phyloP scores from a whole-genome alignment of 2,329 filamentous ascomycete genomes.

The Penicillium sp. region DNA sequence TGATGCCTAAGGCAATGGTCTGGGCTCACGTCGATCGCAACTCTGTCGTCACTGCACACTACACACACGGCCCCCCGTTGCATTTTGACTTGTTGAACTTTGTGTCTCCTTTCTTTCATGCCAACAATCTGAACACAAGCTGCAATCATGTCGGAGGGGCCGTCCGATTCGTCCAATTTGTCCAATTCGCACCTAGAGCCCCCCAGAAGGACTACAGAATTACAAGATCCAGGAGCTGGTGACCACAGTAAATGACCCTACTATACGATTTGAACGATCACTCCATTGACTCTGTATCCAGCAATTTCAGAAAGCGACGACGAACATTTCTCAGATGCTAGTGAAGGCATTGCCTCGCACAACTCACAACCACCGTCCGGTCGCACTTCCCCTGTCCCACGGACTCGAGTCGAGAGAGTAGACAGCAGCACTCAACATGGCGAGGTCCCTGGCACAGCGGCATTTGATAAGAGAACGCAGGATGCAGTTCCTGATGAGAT shows the following conservation, averaged over 20 bases:
- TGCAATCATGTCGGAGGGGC: constrained; percentile 38
- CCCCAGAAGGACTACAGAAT: constrained; percentile 53
- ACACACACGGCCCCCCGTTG: constrained; percentile 17
- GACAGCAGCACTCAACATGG: constrained; percentile 58
- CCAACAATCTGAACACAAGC: constrained; percentile 23
- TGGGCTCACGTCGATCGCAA: constrained; percentile 34
- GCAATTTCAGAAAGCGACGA: constrained; percentile 52
- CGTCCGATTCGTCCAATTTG: constrained; percentile 37
- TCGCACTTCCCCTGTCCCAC: constrained; percentile 54
- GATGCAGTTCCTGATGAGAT: constrained; percentile 64
- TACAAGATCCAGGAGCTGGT: constrained; percentile 55
- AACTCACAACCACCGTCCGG: constrained; percentile 39
- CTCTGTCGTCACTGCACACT: constrained; percentile 24
- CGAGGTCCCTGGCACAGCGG: constrained; percentile 59
- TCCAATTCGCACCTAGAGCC: constrained; percentile 49
- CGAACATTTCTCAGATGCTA: constrained; percentile 64
- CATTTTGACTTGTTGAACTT: constrained; percentile 15
- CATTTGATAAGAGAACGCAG: constrained; percentile 55
- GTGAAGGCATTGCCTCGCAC: constrained; percentile 50
- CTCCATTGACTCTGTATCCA: neutral
- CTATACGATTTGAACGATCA: neutral
- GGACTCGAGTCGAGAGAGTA: constrained; percentile 61
- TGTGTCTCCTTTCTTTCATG: constrained; percentile 15
- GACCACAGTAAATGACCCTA: constrained; percentile 47
- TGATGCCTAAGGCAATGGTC: constrained; percentile 28